Conservation (phyloP, 139 green algal genomes). For the Closterium sp. region DNA sequence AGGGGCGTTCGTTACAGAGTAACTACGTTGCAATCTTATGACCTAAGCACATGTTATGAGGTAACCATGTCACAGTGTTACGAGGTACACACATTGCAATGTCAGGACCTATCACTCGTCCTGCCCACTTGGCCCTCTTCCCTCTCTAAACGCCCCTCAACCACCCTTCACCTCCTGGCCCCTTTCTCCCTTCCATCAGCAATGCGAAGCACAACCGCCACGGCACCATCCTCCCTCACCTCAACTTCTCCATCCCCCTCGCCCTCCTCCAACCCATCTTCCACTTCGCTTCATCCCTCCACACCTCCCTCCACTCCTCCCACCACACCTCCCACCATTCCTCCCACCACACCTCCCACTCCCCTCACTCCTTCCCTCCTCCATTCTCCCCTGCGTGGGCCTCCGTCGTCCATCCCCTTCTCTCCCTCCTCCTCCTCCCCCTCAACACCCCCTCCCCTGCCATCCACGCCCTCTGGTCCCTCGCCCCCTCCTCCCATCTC, state of each 20-base stretch:
- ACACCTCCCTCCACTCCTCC: neutral
- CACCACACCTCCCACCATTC: neutral
- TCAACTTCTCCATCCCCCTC: neutral
- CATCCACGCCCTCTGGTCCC: neutral
- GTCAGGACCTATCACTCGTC: no score
- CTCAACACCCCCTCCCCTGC: neutral
- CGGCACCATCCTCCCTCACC: neutral
- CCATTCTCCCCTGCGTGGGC: neutral
- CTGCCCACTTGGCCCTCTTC: no score
- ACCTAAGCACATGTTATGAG: neutral
- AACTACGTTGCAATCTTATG: no score
- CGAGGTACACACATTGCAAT: no score
- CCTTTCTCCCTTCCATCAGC: neutral
- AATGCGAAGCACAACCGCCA: neutral
- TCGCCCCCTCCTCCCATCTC: neutral
- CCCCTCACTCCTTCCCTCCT: neutral
- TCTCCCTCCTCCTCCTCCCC: neutral
- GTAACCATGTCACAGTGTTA: no score
- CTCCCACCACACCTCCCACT: no score
- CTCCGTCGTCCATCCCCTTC: neutral
- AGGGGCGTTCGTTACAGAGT: no score
- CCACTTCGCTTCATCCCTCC: neutral
- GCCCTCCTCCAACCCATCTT: neutral
- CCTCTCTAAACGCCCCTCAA: neutral
- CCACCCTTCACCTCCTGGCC: no score